These are phyloP conservation scores for Apiospora marii DNA, from an alignment of 2,329 filamentous ascomycete species.

Conservation along the genomic window DNA sequence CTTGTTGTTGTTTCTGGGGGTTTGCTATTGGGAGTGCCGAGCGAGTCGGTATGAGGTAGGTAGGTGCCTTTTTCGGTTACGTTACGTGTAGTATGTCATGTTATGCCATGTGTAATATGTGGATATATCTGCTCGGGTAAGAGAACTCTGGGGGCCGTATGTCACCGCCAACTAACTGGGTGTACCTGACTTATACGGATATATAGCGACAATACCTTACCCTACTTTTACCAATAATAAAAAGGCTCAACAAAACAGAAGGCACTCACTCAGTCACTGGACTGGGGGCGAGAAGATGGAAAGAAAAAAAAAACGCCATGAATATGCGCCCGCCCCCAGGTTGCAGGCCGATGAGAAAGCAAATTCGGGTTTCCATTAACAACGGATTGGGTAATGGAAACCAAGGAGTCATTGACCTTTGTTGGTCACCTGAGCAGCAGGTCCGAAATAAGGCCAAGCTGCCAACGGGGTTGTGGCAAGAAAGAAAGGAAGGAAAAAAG, in stretches of 20 bases:
- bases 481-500: background rate
- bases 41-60: too few relatives aligned
- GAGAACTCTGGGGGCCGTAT: background rate
- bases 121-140: background rate
- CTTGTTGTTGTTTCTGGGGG: constrained; percentile 12
- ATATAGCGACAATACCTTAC: background rate
- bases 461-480: constrained; percentile 32
- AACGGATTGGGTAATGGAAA: constrained; percentile 59
- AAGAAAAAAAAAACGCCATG: background rate
- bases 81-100: background rate
- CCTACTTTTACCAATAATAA: constrained; percentile 3
- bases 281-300: background rate
- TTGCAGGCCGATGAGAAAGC: background rate
- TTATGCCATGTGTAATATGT: background rate
- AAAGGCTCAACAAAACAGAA: background rate
- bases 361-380: constrained; percentile 37
- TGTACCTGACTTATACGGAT: background rate
- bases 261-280: background rate
- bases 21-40: background rate
- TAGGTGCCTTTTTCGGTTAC: background rate
- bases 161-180: background rate
- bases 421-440: constrained; percentile 43
- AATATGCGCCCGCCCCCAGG: background rate
- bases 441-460: constrained; percentile 34
- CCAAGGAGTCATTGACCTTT: constrained; percentile 44